These are phyloP conservation scores for Aspergillus cejpii DNA, from an alignment of 2,329 filamentous ascomycete species.

Conservation along the genomic window DNA sequence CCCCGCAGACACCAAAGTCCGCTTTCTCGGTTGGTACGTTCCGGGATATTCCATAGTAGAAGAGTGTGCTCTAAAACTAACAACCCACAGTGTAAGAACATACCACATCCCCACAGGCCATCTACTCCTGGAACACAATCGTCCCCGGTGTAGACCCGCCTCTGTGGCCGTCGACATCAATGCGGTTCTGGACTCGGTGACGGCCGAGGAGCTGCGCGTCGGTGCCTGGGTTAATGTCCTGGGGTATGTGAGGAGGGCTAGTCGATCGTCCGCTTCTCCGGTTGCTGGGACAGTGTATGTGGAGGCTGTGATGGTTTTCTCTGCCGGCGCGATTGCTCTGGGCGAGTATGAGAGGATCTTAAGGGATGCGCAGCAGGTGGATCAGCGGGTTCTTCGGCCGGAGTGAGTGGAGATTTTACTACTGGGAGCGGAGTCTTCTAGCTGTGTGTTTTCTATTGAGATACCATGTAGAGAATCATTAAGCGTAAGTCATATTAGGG, in stretches of 20 bases:
- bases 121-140: conserved; percentile 63
- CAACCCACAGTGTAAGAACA: conserved; percentile 48
- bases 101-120: conserved; percentile 54
- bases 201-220: conserved; percentile 56
- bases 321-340: conserved; percentile 65
- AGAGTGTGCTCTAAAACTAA: conserved; percentile 2
- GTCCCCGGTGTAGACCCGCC: conserved; percentile 39
- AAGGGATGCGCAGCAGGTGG: conserved; percentile 32
- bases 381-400: conserved; percentile 22
- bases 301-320: conserved; percentile 73
- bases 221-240: conserved; percentile 89
- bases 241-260: conserved; percentile 58
- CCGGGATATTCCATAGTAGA: conserved; percentile 2
- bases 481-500: not conserved
- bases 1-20: conserved; percentile 65
- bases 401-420: not conserved
- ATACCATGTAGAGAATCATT: not conserved
- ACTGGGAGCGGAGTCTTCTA: not conserved
- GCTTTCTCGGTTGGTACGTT: conserved; percentile 83
- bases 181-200: conserved; percentile 61
- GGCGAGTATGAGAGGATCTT: conserved; percentile 62
- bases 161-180: conserved; percentile 62
- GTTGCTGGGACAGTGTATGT: conserved; percentile 44
- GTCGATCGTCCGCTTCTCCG: conserved; percentile 11
- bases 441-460: too few species aligned